Evolutionary conservation across 768 basidiomycete species (phyloP).

Genomic region (Lactarius sp.): DNA sequence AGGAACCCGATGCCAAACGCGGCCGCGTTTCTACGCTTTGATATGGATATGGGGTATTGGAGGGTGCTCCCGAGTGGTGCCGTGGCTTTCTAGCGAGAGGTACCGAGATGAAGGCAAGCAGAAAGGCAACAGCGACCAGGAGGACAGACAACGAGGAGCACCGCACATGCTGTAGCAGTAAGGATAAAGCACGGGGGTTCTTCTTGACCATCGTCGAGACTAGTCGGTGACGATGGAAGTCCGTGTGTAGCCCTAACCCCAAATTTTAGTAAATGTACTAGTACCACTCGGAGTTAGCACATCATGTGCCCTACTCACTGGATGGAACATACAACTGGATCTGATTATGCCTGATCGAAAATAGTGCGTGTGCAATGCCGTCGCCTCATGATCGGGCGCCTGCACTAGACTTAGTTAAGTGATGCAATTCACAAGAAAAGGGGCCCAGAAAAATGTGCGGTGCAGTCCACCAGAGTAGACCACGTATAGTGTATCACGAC

Average conservation of each 20-base stretch:
- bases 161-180: neutral
- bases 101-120: neutral
- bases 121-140: neutral
- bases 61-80: neutral
- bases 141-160: neutral
- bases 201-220: neutral
- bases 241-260: neutral
- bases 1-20: constrained; percentile 5
- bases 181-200: neutral
- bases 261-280: neutral
- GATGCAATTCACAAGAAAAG: neutral
- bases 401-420: neutral
- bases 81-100: neutral
- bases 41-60: constrained; percentile 1
- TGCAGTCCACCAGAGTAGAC: neutral
- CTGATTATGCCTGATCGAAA: neutral
- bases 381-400: neutral
- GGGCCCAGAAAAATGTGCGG: neutral
- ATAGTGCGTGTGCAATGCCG: neutral
- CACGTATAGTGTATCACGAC: too few species aligned
- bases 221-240: neutral
- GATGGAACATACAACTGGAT: neutral
- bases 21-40: neutral
- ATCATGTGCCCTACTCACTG: neutral
- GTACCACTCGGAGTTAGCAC: neutral